These are phyloP conservation scores for Umbelopsis sp. DNA, from an alignment of 192 early-diverging fungal species.

Conservation along the genomic window DNA sequence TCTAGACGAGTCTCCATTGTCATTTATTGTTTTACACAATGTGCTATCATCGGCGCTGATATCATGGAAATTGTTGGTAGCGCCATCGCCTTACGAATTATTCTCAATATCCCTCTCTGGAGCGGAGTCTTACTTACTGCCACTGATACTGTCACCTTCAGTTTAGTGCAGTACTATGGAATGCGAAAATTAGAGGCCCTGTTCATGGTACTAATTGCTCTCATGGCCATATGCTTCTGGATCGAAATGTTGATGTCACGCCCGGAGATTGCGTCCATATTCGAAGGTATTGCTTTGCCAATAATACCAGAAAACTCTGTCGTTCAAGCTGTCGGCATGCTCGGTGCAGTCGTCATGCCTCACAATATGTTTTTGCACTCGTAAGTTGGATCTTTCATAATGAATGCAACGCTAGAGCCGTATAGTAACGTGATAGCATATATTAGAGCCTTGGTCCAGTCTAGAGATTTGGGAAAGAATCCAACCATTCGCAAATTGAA, in stretches of 20 bases:
- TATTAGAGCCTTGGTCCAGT: conserved; percentile 57
- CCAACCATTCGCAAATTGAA: conserved; percentile 38
- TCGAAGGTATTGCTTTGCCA: conserved; percentile 50
- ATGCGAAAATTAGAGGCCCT: conserved; percentile 66
- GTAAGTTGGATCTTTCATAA: conserved; percentile 13
- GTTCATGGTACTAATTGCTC: conserved; percentile 68
- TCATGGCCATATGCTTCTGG: conserved; percentile 74
- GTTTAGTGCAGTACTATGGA: conserved; percentile 60
- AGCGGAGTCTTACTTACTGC: conserved; percentile 73
- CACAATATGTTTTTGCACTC: conserved; percentile 88
- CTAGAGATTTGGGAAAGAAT: conserved; percentile 19
- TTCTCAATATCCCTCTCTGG: conserved; percentile 67
- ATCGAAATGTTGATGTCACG: conserved; percentile 54
- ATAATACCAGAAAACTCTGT: conserved; percentile 48
- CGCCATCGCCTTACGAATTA: conserved; percentile 76
- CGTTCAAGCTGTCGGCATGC: conserved; percentile 60
- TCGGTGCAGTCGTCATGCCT: conserved; percentile 78
- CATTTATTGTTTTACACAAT: conserved; percentile 57
- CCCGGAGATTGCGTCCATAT: conserved; percentile 48
- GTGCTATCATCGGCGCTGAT: conserved; percentile 64
- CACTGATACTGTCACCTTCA: conserved; percentile 71
- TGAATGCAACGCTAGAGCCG: not conserved
- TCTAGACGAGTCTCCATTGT: conserved; percentile 43
- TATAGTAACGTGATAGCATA: too few relatives aligned
- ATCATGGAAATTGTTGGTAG: conserved; percentile 80